These are phyloP conservation scores for Globisporangium uncinulatum DNA, from an alignment of 352 stramenopile species.

Conservation along the genomic window DNA sequence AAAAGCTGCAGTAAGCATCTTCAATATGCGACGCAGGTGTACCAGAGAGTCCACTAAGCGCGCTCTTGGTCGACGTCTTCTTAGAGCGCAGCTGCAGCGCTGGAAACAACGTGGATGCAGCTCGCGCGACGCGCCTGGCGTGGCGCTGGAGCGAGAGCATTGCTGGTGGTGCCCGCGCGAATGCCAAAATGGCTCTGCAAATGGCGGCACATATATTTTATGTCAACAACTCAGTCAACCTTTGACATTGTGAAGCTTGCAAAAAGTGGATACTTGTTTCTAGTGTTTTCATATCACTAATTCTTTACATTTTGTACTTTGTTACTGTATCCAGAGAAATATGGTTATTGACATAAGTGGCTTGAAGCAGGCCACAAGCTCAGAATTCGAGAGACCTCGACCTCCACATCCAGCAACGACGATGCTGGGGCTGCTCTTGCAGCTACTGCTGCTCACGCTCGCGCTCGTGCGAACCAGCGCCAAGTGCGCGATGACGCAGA, in stretches of 20 bases:
- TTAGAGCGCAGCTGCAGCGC: conserved; percentile 11
- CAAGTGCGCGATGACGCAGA: conserved; percentile 77
- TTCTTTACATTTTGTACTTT: no score
- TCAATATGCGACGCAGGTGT: background rate
- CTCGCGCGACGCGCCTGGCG: conserved; percentile 2
- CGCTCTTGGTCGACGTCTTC: conserved; percentile 14
- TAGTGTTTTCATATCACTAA: no score
- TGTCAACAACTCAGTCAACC: no score
- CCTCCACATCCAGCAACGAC: background rate
- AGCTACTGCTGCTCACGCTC: background rate
- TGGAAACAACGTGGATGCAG: background rate
- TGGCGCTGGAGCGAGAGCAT: conserved; percentile 3
- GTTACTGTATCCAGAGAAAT: no score
- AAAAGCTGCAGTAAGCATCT: no score
- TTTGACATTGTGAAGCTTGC: no score
- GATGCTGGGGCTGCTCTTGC: background rate
- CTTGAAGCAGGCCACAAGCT: conserved; percentile 4
- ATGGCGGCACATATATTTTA: background rate
- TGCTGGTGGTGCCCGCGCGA: background rate
- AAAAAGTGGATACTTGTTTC: no score
- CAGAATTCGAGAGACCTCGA: background rate
- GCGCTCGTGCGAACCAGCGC: conserved; percentile 1
- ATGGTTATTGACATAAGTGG: no score
- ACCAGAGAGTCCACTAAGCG: conserved; percentile 6
- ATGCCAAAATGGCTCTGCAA: background rate